phyloP scores from a whole-genome alignment of 345 rosid genomes.

The Dipteronia sinensis region DNA sequence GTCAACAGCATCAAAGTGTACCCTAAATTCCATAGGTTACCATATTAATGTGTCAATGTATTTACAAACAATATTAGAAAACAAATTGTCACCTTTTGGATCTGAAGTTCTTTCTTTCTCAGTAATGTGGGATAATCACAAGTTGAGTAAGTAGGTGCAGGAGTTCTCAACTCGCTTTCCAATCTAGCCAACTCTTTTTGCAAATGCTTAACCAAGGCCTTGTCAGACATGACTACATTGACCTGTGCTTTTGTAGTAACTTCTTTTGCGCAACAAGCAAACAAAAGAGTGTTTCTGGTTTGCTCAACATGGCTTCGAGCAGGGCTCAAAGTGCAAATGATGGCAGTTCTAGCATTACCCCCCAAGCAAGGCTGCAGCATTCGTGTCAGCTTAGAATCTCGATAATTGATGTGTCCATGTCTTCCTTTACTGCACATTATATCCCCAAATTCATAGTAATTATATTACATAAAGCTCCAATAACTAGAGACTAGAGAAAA shows the following conservation, averaged over 20 bases:
- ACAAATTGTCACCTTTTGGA: constrained; percentile 68
- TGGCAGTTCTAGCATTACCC: constrained; percentile 97
- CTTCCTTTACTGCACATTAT: constrained; percentile 77
- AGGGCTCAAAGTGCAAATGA: constrained; percentile 95
- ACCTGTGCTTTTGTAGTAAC: constrained; percentile 96
- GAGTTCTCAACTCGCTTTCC: constrained; percentile 84
- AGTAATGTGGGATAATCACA: constrained; percentile 64
- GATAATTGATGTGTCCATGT: constrained; percentile 88
- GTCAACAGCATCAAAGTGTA: background rate
- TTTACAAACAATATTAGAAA: constrained; percentile 13
- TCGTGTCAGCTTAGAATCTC: constrained; percentile 97
- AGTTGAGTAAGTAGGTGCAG: constrained; percentile 55
- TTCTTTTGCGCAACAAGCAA: constrained; percentile 98
- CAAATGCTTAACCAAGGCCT: constrained; percentile 94
- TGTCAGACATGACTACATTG: constrained; percentile 98
- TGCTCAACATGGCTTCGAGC: constrained; percentile 97
- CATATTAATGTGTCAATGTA: background rate
- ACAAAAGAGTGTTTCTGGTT: constrained; percentile 93
- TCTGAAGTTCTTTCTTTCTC: constrained; percentile 88
- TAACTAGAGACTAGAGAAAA: background rate
- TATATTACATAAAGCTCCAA: background rate
- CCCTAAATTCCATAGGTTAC: background rate
- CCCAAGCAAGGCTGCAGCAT: constrained; percentile 94
- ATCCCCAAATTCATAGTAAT: constrained; percentile 20
- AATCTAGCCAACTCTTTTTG: constrained; percentile 90